Evolutionary conservation across 768 basidiomycete species (phyloP), one percentile per base, ranked within the genome.

Genomic region (Fomitopsis serialis): DNA sequence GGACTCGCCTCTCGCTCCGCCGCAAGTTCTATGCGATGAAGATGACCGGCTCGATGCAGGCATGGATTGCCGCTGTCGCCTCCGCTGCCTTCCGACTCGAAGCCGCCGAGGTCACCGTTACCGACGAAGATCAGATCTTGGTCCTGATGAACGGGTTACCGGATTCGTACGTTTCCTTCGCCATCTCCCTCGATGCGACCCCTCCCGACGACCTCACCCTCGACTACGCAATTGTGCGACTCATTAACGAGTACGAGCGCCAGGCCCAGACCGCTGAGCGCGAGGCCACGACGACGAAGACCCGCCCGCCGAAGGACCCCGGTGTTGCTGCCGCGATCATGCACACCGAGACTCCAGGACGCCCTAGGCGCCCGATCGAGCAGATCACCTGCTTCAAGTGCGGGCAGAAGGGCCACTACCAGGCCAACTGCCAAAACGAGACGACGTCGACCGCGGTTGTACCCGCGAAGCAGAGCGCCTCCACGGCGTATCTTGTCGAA

Each of bases 191-290:
- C 55, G 68, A 72, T 43, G 36, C 63, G 1, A 63, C 61, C 13
- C 55, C 61, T 12, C 45, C 66, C 11, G 53, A 61, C 10, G 19
- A 54, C 17, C 61, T 70, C 29, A 65, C 63, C 0, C 48, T 71
- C 40, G 50, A 68, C 1, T 46, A 60, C 45, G 66, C 70, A 43
- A 59, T 70, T 22, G 48, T 59, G 4, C 59, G 63, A 10, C 46
- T 72, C 8, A 54, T 72, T n/a, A 70, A 72, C 44, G 65, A 71
- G 42, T 67, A 72, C 52, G 56, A 51, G 9, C 63, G 56, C 34
- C 63, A 61, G 22, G 8, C 22, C 46, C 11, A 21, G 35, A n/a
- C n/a, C n/a, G n/a, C n/a, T n/a, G 19, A 3, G 2, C 3, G 2
- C 1, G 27, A 2, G 17, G 56, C 32, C 23, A 27, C 29, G 5